These are phyloP conservation scores for Rasamsonia emersonii DNA, from an alignment of 2,329 filamentous ascomycete genomes.

Conservation along the genomic window DNA sequence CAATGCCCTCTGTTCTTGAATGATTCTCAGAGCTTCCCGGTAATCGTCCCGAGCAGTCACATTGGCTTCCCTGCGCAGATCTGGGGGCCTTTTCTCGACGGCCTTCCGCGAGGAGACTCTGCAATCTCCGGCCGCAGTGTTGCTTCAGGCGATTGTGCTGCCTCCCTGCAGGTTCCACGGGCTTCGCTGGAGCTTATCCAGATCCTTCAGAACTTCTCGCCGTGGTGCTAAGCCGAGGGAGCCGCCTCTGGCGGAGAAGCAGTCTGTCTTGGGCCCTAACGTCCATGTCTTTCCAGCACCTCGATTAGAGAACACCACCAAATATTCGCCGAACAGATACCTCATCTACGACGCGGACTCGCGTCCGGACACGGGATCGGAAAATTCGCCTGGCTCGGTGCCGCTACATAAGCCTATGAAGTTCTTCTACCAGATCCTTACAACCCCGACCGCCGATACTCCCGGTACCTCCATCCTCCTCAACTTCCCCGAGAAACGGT, in stretches of 20 bases:
- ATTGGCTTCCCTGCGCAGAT: conserved; percentile 27
- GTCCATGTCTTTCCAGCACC: conserved; percentile 11
- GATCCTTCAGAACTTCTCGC: neutral
- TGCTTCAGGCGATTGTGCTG: neutral
- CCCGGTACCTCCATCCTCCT: conserved; percentile 68
- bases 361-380: conserved; percentile 10
- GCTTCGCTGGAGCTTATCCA: neutral
- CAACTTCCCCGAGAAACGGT: conserved; percentile 72
- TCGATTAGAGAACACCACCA: conserved; percentile 1
- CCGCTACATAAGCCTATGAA: conserved; percentile 53
- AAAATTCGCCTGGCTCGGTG: conserved; percentile 1
- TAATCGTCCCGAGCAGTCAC: conserved; percentile 21
- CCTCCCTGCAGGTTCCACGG: no score
- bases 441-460: conserved; percentile 80
- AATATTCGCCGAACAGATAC: conserved; percentile 11
- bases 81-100: conserved; percentile 21
- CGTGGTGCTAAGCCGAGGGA: neutral
- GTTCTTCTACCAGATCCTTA: conserved; percentile 64
- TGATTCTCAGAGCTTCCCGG: no score
- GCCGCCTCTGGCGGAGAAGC: conserved; percentile 1
- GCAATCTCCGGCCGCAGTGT: conserved; percentile 1
- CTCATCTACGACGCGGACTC: conserved; percentile 16
- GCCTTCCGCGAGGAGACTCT: conserved; percentile 15
- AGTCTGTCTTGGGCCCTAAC: conserved; percentile 6
- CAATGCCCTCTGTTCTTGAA: no score